Evolutionary conservation across 495 filamentous ascomycete genomes (phyloP), one percentile per base, ranked within the genome.

Genomic region (Staphylotrichum tortipilum): DNA sequence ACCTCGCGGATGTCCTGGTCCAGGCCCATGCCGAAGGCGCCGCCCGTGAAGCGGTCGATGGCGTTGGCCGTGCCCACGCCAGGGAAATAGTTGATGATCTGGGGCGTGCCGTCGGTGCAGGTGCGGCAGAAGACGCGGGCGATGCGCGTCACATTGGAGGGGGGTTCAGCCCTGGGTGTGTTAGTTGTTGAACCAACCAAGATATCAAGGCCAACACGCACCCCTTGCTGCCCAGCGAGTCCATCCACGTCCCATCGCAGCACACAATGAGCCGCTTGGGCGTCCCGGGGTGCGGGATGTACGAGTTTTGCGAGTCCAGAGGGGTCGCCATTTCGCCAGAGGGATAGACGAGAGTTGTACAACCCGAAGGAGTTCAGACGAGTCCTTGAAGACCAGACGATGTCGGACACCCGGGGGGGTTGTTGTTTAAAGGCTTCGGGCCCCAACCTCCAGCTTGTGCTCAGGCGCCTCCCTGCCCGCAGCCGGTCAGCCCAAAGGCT

Each of bases 1-100:
- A 73, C 78, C 55, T 82, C 78, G 5, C 79, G 69, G 39, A 87
- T 78, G 50, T 83, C 59, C 55, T 61, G n/a, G 38, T 65, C 60
- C 10, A 76, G 58, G 9, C 70, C 71, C 46, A 63, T 54, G 7
- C 75, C 75, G 40, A 71, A 74, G 1, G 69, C 57, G 38, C 76
- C 75, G 14, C 75, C 74, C 22, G 71, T 60, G n/a, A 75, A 52
- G 18, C 66, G 62, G 58, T 78, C 71, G 7, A 65, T 41, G n/a
- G 70, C 7, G 68, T 24, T 39, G 55, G 63, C 63, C 40, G 56
- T 70, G 14, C 75, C 75, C 8, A 77, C 64, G 14, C 75, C 75
- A 14, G 64, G 34, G 12, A 68, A 63, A 49, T 78, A 78, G 55
- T 64, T 71, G 35, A 71, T 68, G 26, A 76, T 64, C 43, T 64